Percentiles rank a stretch among this genome's conserved stretches.
Conservation (phyloP, 345 rosid genomes). For the Trapa bicornis region DNA sequence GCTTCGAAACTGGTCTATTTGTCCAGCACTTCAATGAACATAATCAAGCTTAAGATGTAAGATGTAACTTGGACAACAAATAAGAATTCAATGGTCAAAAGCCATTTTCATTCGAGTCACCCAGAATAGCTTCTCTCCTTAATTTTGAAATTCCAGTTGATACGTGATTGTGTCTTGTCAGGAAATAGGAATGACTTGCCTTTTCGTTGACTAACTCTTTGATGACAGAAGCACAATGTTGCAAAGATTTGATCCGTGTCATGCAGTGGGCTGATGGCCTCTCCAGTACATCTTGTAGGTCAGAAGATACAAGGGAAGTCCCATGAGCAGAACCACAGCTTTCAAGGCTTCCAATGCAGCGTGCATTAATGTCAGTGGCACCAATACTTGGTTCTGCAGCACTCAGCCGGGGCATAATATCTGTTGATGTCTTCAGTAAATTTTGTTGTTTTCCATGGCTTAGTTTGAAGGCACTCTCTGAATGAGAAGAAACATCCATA, state of each 20-base stretch:
- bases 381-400: conserved; percentile 37
- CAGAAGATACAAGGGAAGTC: conserved; percentile 76
- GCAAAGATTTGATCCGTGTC: conserved; percentile 73
- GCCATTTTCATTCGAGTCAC: not conserved
- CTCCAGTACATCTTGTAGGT: conserved; percentile 56
- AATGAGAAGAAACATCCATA: conserved; percentile 47
- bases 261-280: conserved; percentile 55
- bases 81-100: not conserved
- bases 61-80: not conserved
- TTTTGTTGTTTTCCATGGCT: conserved; percentile 36
- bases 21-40: not conserved
- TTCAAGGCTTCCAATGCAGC: conserved; percentile 44
- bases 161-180: not conserved
- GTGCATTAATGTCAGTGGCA: conserved; percentile 22
- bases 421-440: conserved; percentile 28
- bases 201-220: conserved; percentile 53
- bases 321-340: conserved; percentile 56
- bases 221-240: conserved; percentile 59
- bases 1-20: not conserved
- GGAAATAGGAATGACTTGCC: conserved; percentile 22
- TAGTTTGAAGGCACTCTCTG: conserved; percentile 46
- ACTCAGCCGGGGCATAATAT: conserved; percentile 26
- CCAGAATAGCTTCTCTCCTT: not conserved
- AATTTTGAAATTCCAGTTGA: not conserved
- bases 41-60: not conserved